Evolutionary conservation across 768 basidiomycete species (phyloP).

Genomic region (Cubamyces lactineus): DNA sequence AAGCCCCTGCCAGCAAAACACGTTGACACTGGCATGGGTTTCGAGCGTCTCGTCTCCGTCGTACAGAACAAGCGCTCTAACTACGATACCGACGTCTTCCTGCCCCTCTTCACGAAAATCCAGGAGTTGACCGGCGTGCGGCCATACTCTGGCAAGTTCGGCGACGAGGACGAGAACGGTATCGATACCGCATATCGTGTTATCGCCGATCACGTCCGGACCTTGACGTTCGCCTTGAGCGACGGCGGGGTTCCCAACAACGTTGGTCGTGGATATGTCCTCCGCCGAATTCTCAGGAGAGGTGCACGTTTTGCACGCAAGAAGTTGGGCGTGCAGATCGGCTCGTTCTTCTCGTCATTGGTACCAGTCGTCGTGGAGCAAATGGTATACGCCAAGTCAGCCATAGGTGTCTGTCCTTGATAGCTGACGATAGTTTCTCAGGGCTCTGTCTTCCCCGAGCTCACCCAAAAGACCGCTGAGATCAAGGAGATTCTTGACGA

Average conservation of each 20-base stretch:
- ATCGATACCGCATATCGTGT: slow-evolving; percentile 98
- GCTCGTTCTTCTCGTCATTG: slow-evolving; percentile 92
- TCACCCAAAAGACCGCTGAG: slow-evolving; percentile 77
- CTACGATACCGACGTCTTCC: slow-evolving; percentile 97
- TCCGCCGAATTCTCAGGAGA: slow-evolving; percentile 88
- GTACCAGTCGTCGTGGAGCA: slow-evolving; percentile 88
- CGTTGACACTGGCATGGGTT: slow-evolving; percentile 99
- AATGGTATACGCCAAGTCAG: slow-evolving; percentile 57
- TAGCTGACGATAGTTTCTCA: slow-evolving; percentile 35
- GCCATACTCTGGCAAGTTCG: slow-evolving; percentile 88
- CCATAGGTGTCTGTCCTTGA: background rate
- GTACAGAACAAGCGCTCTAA: slow-evolving; percentile 92
- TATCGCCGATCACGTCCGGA: slow-evolving; percentile 94
- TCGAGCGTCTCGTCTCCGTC: slow-evolving; percentile 94
- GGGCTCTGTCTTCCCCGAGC: slow-evolving; percentile 92
- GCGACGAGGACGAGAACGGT: slow-evolving; percentile 92
- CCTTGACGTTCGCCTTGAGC: slow-evolving; percentile 92
- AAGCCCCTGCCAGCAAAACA: slow-evolving; percentile 87
- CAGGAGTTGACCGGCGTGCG: slow-evolving; percentile 88
- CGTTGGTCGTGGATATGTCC: slow-evolving; percentile 96
- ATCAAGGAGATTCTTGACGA: slow-evolving; percentile 96
- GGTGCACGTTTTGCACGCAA: slow-evolving; percentile 96
- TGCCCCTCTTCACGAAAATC: slow-evolving; percentile 85
- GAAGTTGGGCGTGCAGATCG: slow-evolving; percentile 91
- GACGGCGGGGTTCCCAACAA: slow-evolving; percentile 98